Conservation (phyloP, 305 asterid genomes). For the Solanum aculeatissimum region DNA sequence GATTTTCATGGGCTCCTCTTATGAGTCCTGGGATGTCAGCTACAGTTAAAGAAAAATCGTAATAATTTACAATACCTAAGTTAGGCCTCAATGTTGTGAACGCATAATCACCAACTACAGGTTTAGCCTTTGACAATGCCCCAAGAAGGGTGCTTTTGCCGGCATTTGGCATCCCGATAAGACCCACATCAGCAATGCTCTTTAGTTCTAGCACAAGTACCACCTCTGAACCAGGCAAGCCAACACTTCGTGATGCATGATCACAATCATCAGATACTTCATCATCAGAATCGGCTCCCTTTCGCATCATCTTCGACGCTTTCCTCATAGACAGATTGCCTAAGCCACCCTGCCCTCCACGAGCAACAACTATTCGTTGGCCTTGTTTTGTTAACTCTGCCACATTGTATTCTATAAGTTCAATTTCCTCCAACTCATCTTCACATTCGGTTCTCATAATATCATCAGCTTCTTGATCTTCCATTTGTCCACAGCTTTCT, state of each 20-base stretch:
- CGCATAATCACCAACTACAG: conserved; percentile 80
- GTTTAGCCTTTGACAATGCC: conserved; percentile 80
- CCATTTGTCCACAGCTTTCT: conserved; percentile 21
- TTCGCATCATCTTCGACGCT: conserved; percentile 8
- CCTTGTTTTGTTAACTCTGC: conserved; percentile 81
- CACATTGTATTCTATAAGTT: conserved; percentile 44
- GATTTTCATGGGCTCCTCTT: conserved; percentile 82
- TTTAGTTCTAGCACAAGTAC: conserved; percentile 72
- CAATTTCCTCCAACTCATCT: conserved; percentile 31
- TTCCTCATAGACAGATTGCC: conserved; percentile 46
- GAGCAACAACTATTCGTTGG: conserved; percentile 58
- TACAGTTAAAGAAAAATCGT: conserved; percentile 69
- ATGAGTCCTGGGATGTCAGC: conserved; percentile 92
- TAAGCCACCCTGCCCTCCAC: conserved; percentile 82
- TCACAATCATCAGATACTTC: conserved; percentile 23
- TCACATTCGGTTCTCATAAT: conserved; percentile 27
- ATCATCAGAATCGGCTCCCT: conserved; percentile 10
- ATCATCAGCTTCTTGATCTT: conserved; percentile 21
- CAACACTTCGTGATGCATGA: conserved; percentile 19
- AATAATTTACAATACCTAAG: conserved; percentile 59
- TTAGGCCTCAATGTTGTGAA: conserved; percentile 95
- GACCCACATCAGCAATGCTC: conserved; percentile 92
- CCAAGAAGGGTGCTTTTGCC: conserved; percentile 97
- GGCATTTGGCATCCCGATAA: conserved; percentile 94
- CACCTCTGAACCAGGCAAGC: conserved; percentile 61